Conservation (phyloP, 345 rosid genomes). For the Hypericum perforatum region DNA sequence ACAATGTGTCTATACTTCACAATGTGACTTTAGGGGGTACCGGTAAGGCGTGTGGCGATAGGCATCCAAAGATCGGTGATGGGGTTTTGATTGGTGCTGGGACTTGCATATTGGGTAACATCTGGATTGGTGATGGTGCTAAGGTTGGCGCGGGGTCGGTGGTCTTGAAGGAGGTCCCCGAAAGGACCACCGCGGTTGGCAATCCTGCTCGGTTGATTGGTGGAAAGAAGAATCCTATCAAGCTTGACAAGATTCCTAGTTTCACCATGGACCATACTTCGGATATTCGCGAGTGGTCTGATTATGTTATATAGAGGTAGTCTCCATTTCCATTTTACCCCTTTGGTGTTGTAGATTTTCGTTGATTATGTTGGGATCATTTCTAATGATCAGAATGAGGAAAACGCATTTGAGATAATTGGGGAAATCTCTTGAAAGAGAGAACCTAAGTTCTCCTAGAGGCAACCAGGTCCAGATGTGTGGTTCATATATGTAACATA, state of each 20-base stretch:
- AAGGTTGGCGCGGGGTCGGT: slow-evolving; percentile 92
- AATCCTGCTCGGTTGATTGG: slow-evolving; percentile 88
- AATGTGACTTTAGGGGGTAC: slow-evolving; percentile 92
- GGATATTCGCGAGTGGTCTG: slow-evolving; percentile 73
- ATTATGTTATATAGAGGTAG: slow-evolving; percentile 62
- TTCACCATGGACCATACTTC: slow-evolving; percentile 92
- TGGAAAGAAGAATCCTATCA: slow-evolving; percentile 74
- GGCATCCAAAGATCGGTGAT: slow-evolving; percentile 93
- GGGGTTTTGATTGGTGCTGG: slow-evolving; percentile 94
- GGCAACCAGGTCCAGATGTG: too few relatives aligned
- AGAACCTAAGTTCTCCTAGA: too few relatives aligned
- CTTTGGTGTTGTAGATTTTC: too few relatives aligned
- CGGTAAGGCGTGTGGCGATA: slow-evolving; percentile 68
- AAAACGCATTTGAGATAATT: too few relatives aligned
- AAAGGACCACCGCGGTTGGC: slow-evolving; percentile 79
- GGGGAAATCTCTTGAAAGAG: too few relatives aligned
- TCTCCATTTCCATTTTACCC: too few relatives aligned
- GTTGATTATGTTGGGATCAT: too few relatives aligned
- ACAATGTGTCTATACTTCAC: slow-evolving; percentile 79
- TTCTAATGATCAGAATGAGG: too few relatives aligned
- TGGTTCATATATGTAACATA: too few relatives aligned
- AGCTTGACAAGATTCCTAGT: slow-evolving; percentile 71
- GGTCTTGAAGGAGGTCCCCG: slow-evolving; percentile 71
- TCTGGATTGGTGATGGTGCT: slow-evolving; percentile 85
- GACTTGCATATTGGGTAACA: slow-evolving; percentile 81